phyloP scores from a whole-genome alignment of 768 basidiomycete species.

The Suillus discolor region DNA sequence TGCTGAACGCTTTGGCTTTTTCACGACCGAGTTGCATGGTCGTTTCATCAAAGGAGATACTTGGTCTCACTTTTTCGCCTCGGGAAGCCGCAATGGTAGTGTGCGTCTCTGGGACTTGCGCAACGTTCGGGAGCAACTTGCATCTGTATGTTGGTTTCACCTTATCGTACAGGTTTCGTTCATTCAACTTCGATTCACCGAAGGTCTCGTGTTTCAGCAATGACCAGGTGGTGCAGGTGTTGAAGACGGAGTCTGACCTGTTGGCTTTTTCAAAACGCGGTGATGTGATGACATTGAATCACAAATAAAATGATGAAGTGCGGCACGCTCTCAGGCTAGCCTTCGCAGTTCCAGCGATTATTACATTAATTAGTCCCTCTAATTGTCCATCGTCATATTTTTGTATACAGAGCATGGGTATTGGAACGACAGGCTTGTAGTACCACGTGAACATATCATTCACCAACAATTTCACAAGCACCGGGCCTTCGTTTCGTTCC shows the following conservation, averaged over 20 bases:
- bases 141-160: slow-evolving; percentile 22
- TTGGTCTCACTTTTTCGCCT: slow-evolving; percentile 41
- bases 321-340: too few species aligned
- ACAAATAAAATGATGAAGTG: not conserved
- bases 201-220: slow-evolving; percentile 37
- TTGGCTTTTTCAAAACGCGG: slow-evolving; percentile 43
- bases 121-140: slow-evolving; percentile 29
- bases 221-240: slow-evolving; percentile 41
- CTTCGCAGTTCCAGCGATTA: not conserved
- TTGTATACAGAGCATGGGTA: not conserved
- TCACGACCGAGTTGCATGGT: slow-evolving; percentile 38
- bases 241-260: slow-evolving; percentile 34
- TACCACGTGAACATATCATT: not conserved
- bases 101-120: slow-evolving; percentile 54
- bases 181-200: slow-evolving; percentile 1
- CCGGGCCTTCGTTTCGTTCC: not conserved
- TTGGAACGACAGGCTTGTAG: not conserved
- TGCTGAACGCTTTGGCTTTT: slow-evolving; percentile 49
- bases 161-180: not conserved
- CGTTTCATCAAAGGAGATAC: slow-evolving; percentile 43
- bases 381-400: not conserved
- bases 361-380: not conserved
- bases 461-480: not conserved
- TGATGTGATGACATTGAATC: slow-evolving; percentile 2
- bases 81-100: slow-evolving; percentile 43